Conservation (phyloP, 352 stramenopile genomes). For the Globisporangium middletonii region DNA sequence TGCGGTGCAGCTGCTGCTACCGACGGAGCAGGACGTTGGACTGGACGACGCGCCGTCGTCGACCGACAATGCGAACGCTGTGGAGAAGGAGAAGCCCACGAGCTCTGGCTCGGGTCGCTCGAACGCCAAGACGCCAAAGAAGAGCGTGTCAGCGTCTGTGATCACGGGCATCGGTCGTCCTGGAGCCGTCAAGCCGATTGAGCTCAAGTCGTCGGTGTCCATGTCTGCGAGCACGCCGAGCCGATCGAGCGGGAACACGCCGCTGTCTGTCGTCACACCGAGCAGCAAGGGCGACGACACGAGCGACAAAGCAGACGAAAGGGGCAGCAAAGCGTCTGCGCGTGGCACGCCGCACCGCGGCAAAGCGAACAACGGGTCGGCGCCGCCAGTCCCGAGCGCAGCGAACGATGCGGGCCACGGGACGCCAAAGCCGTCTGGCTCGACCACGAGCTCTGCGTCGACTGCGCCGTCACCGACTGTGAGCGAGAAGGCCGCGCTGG, state of each 20-base stretch:
- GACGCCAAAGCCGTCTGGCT: constrained; percentile 7
- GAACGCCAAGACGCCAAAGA: constrained; percentile 60
- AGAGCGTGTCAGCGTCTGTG: constrained; percentile 44
- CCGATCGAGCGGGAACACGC: constrained; percentile 12
- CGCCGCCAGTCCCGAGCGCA: constrained; percentile 12
- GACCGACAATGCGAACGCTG: constrained; percentile 13
- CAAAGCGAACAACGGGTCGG: constrained; percentile 26
- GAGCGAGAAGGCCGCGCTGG: constrained; percentile 13
- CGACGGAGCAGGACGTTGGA: constrained; percentile 65
- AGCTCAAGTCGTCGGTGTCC: constrained; percentile 70
- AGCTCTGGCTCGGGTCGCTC: constrained; percentile 15
- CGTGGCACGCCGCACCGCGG: constrained; percentile 48
- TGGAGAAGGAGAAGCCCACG: background rate
- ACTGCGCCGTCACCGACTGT: constrained; percentile 28
- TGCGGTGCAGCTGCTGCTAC: constrained; percentile 61
- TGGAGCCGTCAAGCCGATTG: constrained; percentile 66
- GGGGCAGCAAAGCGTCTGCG: constrained; percentile 25
- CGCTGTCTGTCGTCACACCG: constrained; percentile 22
- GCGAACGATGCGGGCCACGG: constrained; percentile 4
- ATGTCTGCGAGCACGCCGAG: constrained; percentile 32
- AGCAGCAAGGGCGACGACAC: constrained; percentile 48
- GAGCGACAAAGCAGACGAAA: constrained; percentile 35
- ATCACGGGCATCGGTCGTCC: constrained; percentile 72
- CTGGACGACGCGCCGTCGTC: constrained; percentile 39
- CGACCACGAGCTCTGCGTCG: constrained; percentile 17